Evolutionary conservation across 2,329 filamentous ascomycete species (phyloP).

Genomic region (Calonectria pteridis): DNA sequence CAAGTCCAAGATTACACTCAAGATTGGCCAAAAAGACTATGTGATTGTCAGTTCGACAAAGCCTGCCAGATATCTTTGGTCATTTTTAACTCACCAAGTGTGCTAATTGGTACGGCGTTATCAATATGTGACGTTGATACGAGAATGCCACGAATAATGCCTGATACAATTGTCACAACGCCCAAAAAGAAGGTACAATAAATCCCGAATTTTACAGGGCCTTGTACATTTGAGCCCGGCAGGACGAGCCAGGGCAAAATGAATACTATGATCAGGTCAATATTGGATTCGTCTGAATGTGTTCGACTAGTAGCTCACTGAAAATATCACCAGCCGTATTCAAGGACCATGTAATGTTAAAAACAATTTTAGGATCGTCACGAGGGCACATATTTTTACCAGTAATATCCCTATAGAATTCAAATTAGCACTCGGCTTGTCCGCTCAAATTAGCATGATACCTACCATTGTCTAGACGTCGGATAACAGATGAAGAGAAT

Average conservation of each 20-base stretch:
- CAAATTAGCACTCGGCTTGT: neutral
- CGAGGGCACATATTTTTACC: neutral
- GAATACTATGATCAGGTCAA: neutral
- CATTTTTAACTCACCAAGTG: neutral
- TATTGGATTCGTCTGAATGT: fast-evolving
- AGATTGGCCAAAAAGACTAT: neutral
- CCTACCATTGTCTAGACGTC: neutral
- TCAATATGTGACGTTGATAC: neutral
- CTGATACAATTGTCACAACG: neutral
- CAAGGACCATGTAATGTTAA: neutral
- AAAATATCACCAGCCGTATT: neutral
- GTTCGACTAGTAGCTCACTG: neutral
- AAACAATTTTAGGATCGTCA: neutral
- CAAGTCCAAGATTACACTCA: neutral
- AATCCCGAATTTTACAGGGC: neutral
- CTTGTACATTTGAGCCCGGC: neutral
- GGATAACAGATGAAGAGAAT: neutral
- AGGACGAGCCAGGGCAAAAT: neutral
- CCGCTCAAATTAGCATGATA: no score
- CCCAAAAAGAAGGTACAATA: neutral
- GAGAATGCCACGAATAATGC: neutral
- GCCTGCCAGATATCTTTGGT: fast-evolving
- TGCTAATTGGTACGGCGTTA: neutral
- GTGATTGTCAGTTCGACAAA: neutral
- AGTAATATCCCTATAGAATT: neutral